These are phyloP conservation scores for Diddensiella caesifluorescens DNA, from an alignment of 805 yeast species.

Conservation along the genomic window DNA sequence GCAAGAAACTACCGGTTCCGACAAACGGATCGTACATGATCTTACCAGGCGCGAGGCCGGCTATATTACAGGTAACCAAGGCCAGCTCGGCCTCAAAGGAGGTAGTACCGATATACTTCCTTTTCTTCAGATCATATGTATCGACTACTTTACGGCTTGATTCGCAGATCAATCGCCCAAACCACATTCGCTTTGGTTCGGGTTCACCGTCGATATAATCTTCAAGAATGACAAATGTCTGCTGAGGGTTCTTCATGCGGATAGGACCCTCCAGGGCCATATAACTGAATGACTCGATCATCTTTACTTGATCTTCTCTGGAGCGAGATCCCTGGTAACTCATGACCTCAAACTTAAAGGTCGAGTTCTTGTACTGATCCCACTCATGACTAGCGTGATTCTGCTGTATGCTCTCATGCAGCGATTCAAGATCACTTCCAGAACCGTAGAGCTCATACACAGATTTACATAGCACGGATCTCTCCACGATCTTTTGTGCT, in stretches of 20 bases:
- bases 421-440: constrained; percentile 48
- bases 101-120: constrained; percentile 91
- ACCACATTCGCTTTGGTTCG: constrained; percentile 56
- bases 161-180: constrained; percentile 72
- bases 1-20: constrained; percentile 92
- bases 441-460: constrained; percentile 83
- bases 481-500: constrained; percentile 56
- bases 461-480: constrained; percentile 68
- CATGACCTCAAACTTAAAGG: constrained; percentile 81
- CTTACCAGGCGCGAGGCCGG: constrained; percentile 59
- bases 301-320: constrained; percentile 45
- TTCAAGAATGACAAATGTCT: constrained; percentile 67
- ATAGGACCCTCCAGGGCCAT: constrained; percentile 74
- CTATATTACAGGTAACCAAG: constrained; percentile 80
- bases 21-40: constrained; percentile 90
- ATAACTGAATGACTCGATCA: constrained; percentile 69
- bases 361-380: constrained; percentile 37
- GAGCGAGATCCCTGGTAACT: constrained; percentile 66
- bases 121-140: constrained; percentile 68
- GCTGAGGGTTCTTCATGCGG: constrained; percentile 69
- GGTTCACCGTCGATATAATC: constrained; percentile 47
- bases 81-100: constrained; percentile 94
- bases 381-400: constrained; percentile 26
- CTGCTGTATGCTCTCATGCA: constrained; percentile 50
- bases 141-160: constrained; percentile 65